Evolutionary conservation across 495 filamentous ascomycete species (phyloP).

Genomic region (Penicillium argentinense): DNA sequence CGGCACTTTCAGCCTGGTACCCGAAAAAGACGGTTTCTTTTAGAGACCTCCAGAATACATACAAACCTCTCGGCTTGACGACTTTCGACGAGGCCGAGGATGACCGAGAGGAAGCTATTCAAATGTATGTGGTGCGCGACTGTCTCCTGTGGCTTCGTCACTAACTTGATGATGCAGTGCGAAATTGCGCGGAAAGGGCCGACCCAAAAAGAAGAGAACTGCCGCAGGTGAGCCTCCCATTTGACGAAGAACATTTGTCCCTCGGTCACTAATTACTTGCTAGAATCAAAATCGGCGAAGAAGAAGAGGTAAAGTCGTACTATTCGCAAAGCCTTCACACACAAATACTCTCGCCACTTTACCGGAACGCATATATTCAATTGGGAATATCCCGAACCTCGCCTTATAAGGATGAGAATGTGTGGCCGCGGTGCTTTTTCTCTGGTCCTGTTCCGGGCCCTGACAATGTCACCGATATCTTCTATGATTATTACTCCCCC

Average conservation of each 20-base stretch:
- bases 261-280: constrained; percentile 11
- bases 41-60: constrained; percentile 58
- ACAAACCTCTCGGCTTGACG: constrained; percentile 54
- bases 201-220: constrained; percentile 86
- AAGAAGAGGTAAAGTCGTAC: constrained; percentile 40
- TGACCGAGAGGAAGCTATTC: constrained; percentile 73
- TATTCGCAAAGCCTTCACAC: background rate
- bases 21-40: constrained; percentile 70
- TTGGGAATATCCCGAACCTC: background rate
- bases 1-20: constrained; percentile 80
- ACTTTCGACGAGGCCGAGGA: constrained; percentile 74
- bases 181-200: constrained; percentile 80
- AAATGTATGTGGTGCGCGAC: constrained; percentile 49
- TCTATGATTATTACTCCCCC: too few relatives aligned
- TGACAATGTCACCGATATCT: too few relatives aligned
- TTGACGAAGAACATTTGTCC: too few relatives aligned
- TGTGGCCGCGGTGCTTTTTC: background rate
- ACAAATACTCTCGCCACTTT: too few relatives aligned
- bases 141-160: background rate
- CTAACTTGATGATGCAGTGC: constrained; percentile 40
- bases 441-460: too few relatives aligned
- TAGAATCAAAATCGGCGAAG: constrained; percentile 43
- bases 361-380: too few relatives aligned
- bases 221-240: constrained; percentile 66
- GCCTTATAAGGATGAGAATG: background rate